Percentiles rank a stretch among this genome's conserved stretches.
phyloP scores from a whole-genome alignment of 257 asterid genomes.

The Solanum tarijense region DNA sequence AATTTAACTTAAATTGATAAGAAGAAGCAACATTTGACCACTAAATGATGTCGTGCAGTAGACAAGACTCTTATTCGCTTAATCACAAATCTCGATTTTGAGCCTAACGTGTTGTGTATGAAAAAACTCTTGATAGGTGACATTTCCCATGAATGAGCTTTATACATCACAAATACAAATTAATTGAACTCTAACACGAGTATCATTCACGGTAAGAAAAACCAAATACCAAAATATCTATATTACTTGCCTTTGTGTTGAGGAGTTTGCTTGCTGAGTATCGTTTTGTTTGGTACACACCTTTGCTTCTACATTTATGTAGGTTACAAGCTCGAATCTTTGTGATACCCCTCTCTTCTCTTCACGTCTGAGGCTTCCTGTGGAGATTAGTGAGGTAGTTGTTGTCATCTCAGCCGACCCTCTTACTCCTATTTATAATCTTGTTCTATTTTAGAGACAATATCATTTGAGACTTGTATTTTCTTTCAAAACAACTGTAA shows the following conservation, averaged over 20 bases:
- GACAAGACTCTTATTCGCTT: fast-evolving
- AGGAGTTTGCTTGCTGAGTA: not conserved
- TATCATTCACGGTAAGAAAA: not conserved
- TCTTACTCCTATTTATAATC: too few species aligned
- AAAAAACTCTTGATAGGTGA: not conserved
- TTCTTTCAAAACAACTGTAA: not conserved
- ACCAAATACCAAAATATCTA: too few species aligned
- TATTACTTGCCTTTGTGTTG: not conserved
- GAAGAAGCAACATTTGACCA: not conserved
- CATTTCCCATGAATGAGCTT: not conserved
- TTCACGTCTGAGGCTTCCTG: too few species aligned
- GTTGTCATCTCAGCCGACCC: not conserved
- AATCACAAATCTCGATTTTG: not conserved
- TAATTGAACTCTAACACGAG: too few species aligned
- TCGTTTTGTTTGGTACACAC: not conserved
- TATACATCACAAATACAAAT: not conserved
- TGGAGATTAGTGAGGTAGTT: not conserved
- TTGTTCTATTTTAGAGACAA: too few species aligned
- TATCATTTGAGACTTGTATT: not conserved
- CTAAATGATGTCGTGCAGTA: too few species aligned
- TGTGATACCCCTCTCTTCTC: not conserved
- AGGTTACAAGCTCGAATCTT: not conserved
- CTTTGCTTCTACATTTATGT: not conserved
- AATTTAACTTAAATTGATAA: too few species aligned
- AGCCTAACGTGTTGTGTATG: not conserved